Evolutionary conservation across 768 basidiomycete genomes (phyloP).

Genomic region (Xerocomellus chrysenteron): DNA sequence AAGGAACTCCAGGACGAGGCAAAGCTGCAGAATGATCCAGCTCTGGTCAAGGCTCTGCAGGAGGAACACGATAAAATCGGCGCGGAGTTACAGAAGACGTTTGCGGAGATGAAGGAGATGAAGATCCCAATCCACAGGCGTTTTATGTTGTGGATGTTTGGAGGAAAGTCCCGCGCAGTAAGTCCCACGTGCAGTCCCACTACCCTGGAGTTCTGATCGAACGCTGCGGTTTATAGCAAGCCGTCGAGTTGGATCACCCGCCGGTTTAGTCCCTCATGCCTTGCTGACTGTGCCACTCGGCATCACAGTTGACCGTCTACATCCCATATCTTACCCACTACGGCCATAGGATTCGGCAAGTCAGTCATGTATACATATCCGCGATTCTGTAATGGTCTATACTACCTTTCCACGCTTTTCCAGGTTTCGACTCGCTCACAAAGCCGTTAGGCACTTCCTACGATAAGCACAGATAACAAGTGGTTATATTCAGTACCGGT

Average conservation of each 20-base stretch:
- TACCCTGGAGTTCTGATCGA: not conserved
- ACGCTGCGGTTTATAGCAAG: not conserved
- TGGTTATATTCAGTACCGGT: too few relatives aligned
- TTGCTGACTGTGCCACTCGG: not conserved
- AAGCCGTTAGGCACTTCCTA: too few relatives aligned
- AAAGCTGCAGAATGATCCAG: conserved; percentile 8
- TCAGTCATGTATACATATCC: too few relatives aligned
- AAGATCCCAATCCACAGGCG: conserved; percentile 15
- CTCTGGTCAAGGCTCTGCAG: conserved; percentile 6
- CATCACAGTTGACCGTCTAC: not conserved
- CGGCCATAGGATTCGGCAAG: not conserved
- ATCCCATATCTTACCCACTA: not conserved
- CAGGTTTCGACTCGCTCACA: too few relatives aligned
- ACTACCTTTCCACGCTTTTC: too few relatives aligned
- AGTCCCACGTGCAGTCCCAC: not conserved
- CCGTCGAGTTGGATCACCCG: not conserved
- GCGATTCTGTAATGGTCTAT: not conserved
- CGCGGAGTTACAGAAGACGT: conserved; percentile 13
- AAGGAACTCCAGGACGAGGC: conserved; percentile 20
- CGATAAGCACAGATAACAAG: too few relatives aligned
- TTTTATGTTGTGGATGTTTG: conserved; percentile 2
- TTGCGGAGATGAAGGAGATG: conserved; percentile 21
- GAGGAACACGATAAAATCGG: conserved; percentile 11
- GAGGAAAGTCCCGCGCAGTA: conserved; percentile 9
- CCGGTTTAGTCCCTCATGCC: not conserved